phyloP scores from a whole-genome alignment of 2,329 filamentous ascomycete species.

The Xylariales sp. region DNA sequence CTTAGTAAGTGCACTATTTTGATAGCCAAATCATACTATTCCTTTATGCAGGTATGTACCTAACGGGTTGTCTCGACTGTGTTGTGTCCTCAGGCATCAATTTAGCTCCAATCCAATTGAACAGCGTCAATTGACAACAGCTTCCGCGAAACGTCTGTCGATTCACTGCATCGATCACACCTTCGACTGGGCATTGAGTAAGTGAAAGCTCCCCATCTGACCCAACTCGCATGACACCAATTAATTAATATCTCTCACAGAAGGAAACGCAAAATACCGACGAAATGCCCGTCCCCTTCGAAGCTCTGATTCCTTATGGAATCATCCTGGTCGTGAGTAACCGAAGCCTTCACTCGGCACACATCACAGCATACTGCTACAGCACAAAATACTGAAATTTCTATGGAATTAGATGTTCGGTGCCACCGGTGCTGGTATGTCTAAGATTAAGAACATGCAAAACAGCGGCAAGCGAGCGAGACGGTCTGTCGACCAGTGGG shows the following conservation, averaged over 20 bases:
- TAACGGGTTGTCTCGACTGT: too few relatives aligned
- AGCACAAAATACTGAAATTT: slow-evolving; percentile 13
- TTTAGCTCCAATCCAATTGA: too few relatives aligned
- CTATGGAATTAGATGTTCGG: slow-evolving; percentile 59
- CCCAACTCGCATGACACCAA: background rate
- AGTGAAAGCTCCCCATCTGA: background rate
- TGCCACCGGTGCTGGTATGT: slow-evolving; percentile 53
- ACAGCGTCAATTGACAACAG: slow-evolving; percentile 3
- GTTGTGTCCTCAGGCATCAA: too few relatives aligned
- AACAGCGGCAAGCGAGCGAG: slow-evolving; percentile 59
- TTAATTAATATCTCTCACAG: slow-evolving; percentile 12
- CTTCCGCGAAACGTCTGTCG: background rate
- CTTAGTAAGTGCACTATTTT: too few relatives aligned
- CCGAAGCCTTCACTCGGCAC: too few relatives aligned
- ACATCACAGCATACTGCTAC: background rate
- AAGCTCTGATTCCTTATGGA: slow-evolving; percentile 59
- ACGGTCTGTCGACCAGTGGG: slow-evolving; percentile 60
- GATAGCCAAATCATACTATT: too few relatives aligned
- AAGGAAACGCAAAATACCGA: slow-evolving; percentile 13
- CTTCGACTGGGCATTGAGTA: slow-evolving; percentile 9
- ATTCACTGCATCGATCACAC: slow-evolving; percentile 3
- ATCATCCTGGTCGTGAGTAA: slow-evolving; percentile 56
- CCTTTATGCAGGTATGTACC: too few relatives aligned
- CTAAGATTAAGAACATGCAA: slow-evolving; percentile 50
- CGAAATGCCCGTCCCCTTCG: slow-evolving; percentile 60